phyloP scores from a whole-genome alignment of 192 early-diverging fungal species.

The Backusella liffmaniae region DNA sequence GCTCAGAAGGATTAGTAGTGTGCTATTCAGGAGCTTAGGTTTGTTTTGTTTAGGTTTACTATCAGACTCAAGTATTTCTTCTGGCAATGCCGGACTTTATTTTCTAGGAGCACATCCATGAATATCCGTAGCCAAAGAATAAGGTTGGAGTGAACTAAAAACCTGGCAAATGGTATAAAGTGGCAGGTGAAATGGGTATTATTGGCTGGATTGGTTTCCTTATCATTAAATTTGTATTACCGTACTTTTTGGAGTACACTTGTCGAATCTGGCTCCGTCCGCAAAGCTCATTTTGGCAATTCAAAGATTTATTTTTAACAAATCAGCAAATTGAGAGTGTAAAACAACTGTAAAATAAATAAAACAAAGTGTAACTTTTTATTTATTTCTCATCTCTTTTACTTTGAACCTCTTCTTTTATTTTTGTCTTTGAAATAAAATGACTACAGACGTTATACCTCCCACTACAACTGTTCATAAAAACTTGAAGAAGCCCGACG shows the following conservation, averaged over 20 bases:
- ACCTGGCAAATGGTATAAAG: too few relatives aligned
- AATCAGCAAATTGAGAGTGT: background rate
- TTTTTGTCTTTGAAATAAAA: background rate
- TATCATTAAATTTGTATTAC: background rate
- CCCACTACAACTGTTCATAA: background rate
- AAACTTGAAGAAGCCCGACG: constrained; percentile 23
- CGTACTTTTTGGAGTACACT: background rate
- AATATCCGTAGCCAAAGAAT: too few relatives aligned
- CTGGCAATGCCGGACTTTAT: too few relatives aligned
- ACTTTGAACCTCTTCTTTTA: background rate
- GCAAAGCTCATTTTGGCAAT: background rate
- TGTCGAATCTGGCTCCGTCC: background rate
- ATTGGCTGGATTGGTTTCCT: too few relatives aligned
- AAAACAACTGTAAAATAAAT: background rate
- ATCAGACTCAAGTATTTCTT: too few relatives aligned
- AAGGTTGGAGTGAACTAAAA: too few relatives aligned
- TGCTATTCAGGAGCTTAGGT: too few relatives aligned
- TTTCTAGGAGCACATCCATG: too few relatives aligned
- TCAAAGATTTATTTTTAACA: background rate
- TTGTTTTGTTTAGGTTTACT: too few relatives aligned
- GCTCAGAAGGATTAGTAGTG: too few relatives aligned
- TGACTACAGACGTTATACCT: background rate
- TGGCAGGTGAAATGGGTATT: too few relatives aligned
- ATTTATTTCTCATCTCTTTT: background rate
- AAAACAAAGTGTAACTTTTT: background rate